Base-by-base conservation (phyloP, 768 basidiomycete species). In the Chalciporus chontae region DNA sequence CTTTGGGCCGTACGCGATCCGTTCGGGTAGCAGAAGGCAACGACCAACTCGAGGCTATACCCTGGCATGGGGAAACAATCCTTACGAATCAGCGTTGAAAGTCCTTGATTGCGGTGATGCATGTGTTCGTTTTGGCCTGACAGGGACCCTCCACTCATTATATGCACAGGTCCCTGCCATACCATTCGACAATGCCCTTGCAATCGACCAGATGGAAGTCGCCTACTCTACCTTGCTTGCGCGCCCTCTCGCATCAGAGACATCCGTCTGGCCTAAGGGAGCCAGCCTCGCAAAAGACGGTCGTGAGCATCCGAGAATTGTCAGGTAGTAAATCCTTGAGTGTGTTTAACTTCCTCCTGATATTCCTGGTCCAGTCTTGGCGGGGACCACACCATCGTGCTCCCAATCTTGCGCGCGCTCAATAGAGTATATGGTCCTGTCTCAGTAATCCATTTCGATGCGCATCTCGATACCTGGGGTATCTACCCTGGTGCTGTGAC, bases 61-160 rank as follows among this genome's bases (percentile, higher is more conserved):
- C 0, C 63, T 89, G 50, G 73, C 83, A n/a, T 90, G 89, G 88
- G 74, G 74, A 9, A 74, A 70, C 40, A 83, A 84, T 58, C 89
- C 89, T 7, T 89, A 83, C 56, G 67, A 69, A 9, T 69, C 69
- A 46, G 81, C 78, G 5, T 68, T 72, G 29, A 83, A 74, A 54
- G 73, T 90, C 54, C 60, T 93, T 24, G 93, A 94, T 59, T 94
- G 92, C 55, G 91, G 89, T 40, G 92, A 94, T 69, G 86, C 90
- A 58, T 46, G 53, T 50, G 9, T 8, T 42, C 46, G 26, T 21
- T 42, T 10, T 13, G 8, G 29, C 8, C 11, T 13, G 23, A 5
- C 8, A n/a, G 13, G 29, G 10, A 7, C 27, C 2, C 9, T 17
- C 24, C 1, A n/a, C 36, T 40, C 11, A 54, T 19, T 31, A 15